Evolutionary conservation across 148 eudicot species (phyloP), one percentile per base, ranked within the genome.

Genomic region (Polygonum maritimum): DNA sequence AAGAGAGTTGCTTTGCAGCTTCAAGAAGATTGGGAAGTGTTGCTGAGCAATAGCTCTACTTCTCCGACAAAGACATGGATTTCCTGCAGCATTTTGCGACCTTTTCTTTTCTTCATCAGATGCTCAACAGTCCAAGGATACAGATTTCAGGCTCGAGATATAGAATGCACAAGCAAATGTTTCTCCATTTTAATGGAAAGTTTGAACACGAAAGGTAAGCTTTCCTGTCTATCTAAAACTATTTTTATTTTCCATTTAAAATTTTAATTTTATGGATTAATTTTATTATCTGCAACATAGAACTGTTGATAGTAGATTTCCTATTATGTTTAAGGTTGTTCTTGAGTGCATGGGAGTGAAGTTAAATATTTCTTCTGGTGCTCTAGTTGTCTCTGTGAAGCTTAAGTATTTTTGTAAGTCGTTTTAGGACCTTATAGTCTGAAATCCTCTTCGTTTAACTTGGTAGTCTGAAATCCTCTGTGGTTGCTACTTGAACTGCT

Each of bases 91-190:
- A 60, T 94, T 31, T 72, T 94, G 82, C 89, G 97, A 79, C 93
- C 97, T 12, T 88, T 94, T 79, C 86, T 94, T 73, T 94, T 90
- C 88, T 90, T 94, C 48, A 78, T 89, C 40, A 80, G 86, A 62
- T 79, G 55, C 78, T 77, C 88, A 74, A 82, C 81, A 57, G 80
- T 80, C 76, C 86, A 86, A 74, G 52, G 70, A 39, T 78, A 74
- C 69, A 85, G 78, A 79, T 76, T 87, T 74, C 80, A 79, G 78
- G 78, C 79, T 10, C 82, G 79, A 79, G 86, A 87, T 71, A 80
- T 86, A 65, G 74, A 75, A 40, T 94, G 95, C 75, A 85, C 90
- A 88, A 86, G 51, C 74, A 82, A 73, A 77, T 94, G 97, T 85
- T 91, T 94, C 79, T 79, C 73, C 74, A 76, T 88, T 73, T 74